Evolutionary conservation across 1,284 basidiomycete species (phyloP).

Genomic region (Phellopilus nigrolimitatus): DNA sequence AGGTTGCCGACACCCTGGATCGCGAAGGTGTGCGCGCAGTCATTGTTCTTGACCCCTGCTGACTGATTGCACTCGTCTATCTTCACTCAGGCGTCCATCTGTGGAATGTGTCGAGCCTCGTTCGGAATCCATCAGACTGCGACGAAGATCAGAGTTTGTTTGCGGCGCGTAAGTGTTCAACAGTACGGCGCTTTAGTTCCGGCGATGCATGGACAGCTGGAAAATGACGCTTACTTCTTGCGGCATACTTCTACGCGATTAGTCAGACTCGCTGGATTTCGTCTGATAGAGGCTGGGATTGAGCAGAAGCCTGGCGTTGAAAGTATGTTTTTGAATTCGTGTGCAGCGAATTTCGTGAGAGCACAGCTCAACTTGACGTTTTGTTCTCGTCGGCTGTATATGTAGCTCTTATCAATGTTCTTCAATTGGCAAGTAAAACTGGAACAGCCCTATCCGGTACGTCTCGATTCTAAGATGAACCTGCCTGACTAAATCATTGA

Average conservation of each 20-base stretch:
- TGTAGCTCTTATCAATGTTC: conserved; percentile 61
- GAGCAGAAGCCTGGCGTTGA: conserved; percentile 62
- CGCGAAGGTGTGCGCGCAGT: conserved; percentile 57
- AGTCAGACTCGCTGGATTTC: conserved; percentile 77
- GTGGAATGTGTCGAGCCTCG: conserved; percentile 72
- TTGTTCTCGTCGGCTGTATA: conserved; percentile 24
- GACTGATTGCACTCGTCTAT: conserved; percentile 14
- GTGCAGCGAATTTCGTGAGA: conserved; percentile 22
- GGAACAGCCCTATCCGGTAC: conserved; percentile 67
- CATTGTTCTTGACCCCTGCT: conserved; percentile 12
- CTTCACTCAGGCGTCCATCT: conserved; percentile 68
- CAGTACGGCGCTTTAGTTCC: conserved; percentile 15
- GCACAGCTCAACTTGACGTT: conserved; percentile 22
- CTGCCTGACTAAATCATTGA: background rate
- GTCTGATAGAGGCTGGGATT: conserved; percentile 72
- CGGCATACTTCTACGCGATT: conserved; percentile 19
- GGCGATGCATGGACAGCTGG: conserved; percentile 16
- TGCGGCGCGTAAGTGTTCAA: conserved; percentile 57
- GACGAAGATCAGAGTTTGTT: conserved; percentile 49
- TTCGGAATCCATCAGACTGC: conserved; percentile 49
- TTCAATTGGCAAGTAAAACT: conserved; percentile 76
- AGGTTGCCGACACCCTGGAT: conserved; percentile 67
- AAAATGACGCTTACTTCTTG: conserved; percentile 16
- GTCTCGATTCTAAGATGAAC: conserved; percentile 22
- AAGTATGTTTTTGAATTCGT: conserved; percentile 42